phyloP scores from a whole-genome alignment of 345 rosid species.

The Stellera chamaejasme region DNA sequence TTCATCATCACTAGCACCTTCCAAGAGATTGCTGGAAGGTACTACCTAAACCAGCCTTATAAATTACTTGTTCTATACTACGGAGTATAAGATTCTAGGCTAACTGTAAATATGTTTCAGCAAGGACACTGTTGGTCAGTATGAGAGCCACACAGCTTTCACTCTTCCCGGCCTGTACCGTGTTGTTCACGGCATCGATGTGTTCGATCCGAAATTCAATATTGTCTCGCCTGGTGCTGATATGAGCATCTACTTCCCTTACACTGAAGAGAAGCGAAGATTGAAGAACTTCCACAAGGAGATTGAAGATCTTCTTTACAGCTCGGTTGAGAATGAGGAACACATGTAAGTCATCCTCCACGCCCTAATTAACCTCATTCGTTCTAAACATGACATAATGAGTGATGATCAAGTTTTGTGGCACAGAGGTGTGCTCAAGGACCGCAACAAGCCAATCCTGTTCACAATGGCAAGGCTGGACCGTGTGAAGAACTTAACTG shows the following conservation, averaged over 20 bases:
- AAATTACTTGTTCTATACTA: background rate
- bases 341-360: constrained; percentile 46
- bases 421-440: constrained; percentile 70
- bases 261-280: constrained; percentile 58
- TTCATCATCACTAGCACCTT: constrained; percentile 97
- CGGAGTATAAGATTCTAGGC: background rate
- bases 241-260: constrained; percentile 66
- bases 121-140: constrained; percentile 90
- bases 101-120: constrained; percentile 21
- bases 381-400: background rate
- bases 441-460: constrained; percentile 71
- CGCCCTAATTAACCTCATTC: background rate
- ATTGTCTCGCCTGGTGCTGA: constrained; percentile 77
- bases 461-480: constrained; percentile 97
- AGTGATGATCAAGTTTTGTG: background rate
- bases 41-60: background rate
- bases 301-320: constrained; percentile 84
- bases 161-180: constrained; percentile 90
- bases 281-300: constrained; percentile 63
- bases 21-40: constrained; percentile 99
- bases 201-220: constrained; percentile 93
- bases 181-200: constrained; percentile 89
- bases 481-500: constrained; percentile 80
- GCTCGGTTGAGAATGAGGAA: constrained; percentile 72
- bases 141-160: constrained; percentile 87